phyloP scores from a whole-genome alignment of 2,329 filamentous ascomycete genomes.

The Sordariomycetes sp. region DNA sequence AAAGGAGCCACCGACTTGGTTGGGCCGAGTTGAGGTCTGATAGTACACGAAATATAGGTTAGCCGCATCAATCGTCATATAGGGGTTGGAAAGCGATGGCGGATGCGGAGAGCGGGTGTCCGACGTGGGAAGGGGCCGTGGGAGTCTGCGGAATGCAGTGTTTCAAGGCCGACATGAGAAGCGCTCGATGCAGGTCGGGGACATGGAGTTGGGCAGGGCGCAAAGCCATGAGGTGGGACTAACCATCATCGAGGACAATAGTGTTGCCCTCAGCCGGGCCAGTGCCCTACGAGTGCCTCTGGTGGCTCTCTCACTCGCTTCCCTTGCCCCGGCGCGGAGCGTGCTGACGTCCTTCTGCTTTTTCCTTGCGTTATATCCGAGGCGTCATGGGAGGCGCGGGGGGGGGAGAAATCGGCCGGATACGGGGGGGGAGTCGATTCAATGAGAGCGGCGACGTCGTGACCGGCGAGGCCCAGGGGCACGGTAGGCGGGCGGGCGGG shows the following conservation, averaged over 20 bases:
- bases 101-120: background rate
- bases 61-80: background rate
- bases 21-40: conserved; percentile 48
- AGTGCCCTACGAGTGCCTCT: background rate
- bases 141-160: too few species aligned
- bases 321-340: background rate
- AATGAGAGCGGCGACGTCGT: background rate
- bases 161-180: too few species aligned
- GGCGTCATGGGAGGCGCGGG: background rate
- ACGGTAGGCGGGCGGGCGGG: background rate
- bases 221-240: background rate
- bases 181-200: background rate
- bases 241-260: conserved; percentile 4
- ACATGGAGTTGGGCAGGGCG: background rate
- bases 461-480: background rate
- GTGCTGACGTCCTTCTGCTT: background rate
- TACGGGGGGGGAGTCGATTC: background rate
- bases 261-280: conserved; percentile 1
- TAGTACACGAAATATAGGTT: background rate
- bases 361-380: background rate
- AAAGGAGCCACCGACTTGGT: conserved; percentile 45
- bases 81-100: background rate
- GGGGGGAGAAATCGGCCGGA: background rate
- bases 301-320: background rate
- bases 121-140: background rate